phyloP scores from a whole-genome alignment of 805 yeast species.

The Pichia thaimueangensis region DNA sequence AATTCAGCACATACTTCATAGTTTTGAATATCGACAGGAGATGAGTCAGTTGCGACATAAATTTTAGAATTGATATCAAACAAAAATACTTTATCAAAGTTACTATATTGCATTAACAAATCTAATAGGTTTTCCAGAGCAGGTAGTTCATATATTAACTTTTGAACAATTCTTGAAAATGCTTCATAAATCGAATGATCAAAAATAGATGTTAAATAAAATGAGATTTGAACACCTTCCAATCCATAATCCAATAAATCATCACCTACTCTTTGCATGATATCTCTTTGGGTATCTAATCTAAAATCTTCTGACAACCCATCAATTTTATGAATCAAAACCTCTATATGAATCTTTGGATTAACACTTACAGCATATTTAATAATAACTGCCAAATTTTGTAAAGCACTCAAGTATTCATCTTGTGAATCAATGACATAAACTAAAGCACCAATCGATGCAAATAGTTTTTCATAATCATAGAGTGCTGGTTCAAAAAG shows the following conservation, averaged over 20 bases:
- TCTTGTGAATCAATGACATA: slow-evolving; percentile 95
- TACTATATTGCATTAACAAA: slow-evolving; percentile 78
- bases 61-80: slow-evolving; percentile 91
- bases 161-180: slow-evolving; percentile 86
- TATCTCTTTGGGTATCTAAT: slow-evolving; percentile 91
- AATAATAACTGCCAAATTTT: slow-evolving; percentile 80
- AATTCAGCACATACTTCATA: slow-evolving; percentile 97
- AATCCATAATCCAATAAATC: slow-evolving; percentile 83
- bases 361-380: slow-evolving; percentile 81
- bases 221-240: slow-evolving; percentile 86
- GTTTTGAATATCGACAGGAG: slow-evolving; percentile 91
- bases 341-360: slow-evolving; percentile 83
- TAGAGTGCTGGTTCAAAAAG: slow-evolving; percentile 73
- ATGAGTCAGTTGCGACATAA: slow-evolving; percentile 92
- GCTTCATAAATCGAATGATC: slow-evolving; percentile 97
- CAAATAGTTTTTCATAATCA: slow-evolving; percentile 71
- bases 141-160: slow-evolving; percentile 82
- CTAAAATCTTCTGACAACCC: slow-evolving; percentile 92
- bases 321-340: slow-evolving; percentile 90
- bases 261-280: slow-evolving; percentile 92
- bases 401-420: slow-evolving; percentile 86
- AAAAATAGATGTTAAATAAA: slow-evolving; percentile 87
- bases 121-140: slow-evolving; percentile 84
- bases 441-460: slow-evolving; percentile 81
- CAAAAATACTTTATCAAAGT: slow-evolving; percentile 86